Conservation (phyloP, 2,329 filamentous ascomycete genomes). For the Colletotrichum lentis region DNA sequence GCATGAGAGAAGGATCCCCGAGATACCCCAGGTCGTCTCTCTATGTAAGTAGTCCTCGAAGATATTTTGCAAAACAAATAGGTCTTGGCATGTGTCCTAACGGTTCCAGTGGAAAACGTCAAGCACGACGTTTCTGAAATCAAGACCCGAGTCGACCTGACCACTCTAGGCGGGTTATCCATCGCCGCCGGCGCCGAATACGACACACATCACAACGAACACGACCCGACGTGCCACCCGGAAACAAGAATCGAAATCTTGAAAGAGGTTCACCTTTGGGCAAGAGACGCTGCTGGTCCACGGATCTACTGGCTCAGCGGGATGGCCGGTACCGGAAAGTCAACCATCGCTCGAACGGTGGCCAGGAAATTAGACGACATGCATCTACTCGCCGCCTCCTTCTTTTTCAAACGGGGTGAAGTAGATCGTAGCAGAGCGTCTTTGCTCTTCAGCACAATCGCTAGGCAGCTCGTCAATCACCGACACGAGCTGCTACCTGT, state of each 20-base stretch:
- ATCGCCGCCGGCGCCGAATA: not conserved
- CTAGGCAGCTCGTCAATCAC: slow-evolving; percentile 44
- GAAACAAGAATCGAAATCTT: slow-evolving; percentile 2
- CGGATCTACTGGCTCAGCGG: slow-evolving; percentile 17
- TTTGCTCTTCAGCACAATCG: slow-evolving; percentile 52
- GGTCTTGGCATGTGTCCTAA: too few relatives aligned
- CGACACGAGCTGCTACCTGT: slow-evolving; percentile 38
- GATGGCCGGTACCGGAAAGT: slow-evolving; percentile 40
- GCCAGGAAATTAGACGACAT: not conserved
- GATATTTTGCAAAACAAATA: too few relatives aligned
- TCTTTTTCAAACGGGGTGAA: slow-evolving; percentile 55
- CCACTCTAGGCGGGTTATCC: not conserved
- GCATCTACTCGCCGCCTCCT: slow-evolving; percentile 45
- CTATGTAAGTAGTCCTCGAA: not conserved
- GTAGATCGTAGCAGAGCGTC: slow-evolving; percentile 46
- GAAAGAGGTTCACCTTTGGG: not conserved
- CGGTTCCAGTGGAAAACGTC: not conserved
- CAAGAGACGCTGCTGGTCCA: not conserved
- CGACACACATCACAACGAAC: not conserved
- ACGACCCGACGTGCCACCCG: slow-evolving; percentile 13
- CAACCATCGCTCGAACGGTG: slow-evolving; percentile 38
- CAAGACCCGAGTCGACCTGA: not conserved
- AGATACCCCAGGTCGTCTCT: not conserved
- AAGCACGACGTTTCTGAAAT: not conserved
- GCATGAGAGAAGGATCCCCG: too few relatives aligned